Evolutionary conservation across 768 basidiomycete genomes (phyloP), one percentile per base, ranked within the genome.

Genomic region (Exidia glandulosa): DNA sequence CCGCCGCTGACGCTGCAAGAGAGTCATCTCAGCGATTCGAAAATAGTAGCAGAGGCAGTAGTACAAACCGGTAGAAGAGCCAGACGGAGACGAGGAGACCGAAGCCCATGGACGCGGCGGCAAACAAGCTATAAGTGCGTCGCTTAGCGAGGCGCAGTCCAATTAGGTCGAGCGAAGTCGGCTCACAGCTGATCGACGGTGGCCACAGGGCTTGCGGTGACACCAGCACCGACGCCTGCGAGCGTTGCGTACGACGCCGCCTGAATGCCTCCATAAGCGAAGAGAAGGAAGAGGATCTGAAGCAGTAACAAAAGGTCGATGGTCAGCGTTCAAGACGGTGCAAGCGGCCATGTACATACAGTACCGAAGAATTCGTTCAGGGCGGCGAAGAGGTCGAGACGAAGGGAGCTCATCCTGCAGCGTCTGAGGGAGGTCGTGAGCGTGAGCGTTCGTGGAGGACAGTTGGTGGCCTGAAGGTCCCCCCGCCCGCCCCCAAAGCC

Each of bases 231-330:
- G 41, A 45, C 41, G 41, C 41, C 41, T 6, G 41, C 5, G 41
- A 45, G 41, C 41, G 41, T 59, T 4, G 63, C 56, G 29, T 47
- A 59, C 10, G 76, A 70, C 1, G 80, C 74, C 2, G 82, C 82
- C 66, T 88, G 86, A 25, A 83, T 79, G 2, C 83, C 83, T 2
- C 85, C 85, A 2, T 84, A 74, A 10, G 81, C 85, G 45, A 86
- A 75, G n/a, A 84, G 75, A 30, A 87, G 75, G 70, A 88, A 87
- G 60, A 81, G 72, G 0, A 77, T 73, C 41, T 45, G 23, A 23
- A 10, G 34, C 16, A 16, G 34, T 36, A 19, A 23, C 9, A 14
- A 6, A 45, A n/a, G n/a, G 41, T 23, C 41, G 7, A 19, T 14
- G 9, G 41, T 19, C 23, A 45, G 41, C 16, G 36, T 37, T 19